phyloP scores from a whole-genome alignment of 192 early-diverging fungal species.

The Jimgerdemannia flammicorona region DNA sequence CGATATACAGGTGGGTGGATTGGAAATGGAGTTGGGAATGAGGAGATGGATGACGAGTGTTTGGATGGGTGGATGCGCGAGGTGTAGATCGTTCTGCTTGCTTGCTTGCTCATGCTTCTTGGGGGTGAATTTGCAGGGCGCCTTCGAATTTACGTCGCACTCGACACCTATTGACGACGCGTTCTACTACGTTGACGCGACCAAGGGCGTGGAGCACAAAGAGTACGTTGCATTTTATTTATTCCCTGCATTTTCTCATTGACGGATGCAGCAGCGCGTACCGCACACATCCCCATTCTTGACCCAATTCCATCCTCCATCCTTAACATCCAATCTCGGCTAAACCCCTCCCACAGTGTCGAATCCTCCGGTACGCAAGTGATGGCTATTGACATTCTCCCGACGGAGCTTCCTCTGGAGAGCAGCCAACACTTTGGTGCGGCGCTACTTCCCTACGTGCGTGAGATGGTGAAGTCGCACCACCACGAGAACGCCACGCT shows the following conservation, averaged over 20 bases:
- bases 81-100: background rate
- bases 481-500: constrained; percentile 1
- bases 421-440: constrained; percentile 92
- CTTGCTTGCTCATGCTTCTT: background rate
- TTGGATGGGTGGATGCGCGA: background rate
- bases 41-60: background rate
- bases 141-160: constrained; percentile 92
- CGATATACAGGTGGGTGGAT: constrained; percentile 70
- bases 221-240: constrained; percentile 38
- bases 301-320: background rate
- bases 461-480: constrained; percentile 61
- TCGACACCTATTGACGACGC: constrained; percentile 87
- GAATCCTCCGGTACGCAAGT: constrained; percentile 88
- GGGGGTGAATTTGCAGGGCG: constrained; percentile 48
- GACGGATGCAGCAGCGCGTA: background rate
- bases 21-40: background rate
- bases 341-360: constrained; percentile 29
- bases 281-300: background rate
- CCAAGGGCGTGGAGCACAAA: constrained; percentile 62
- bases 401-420: constrained; percentile 93
- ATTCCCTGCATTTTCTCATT: background rate
- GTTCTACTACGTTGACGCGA: constrained; percentile 90
- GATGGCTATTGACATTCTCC: constrained; percentile 96
- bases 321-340: no score
- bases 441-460: constrained; percentile 75